phyloP scores from a whole-genome alignment of 805 yeast species.

The Pichia insulana region DNA sequence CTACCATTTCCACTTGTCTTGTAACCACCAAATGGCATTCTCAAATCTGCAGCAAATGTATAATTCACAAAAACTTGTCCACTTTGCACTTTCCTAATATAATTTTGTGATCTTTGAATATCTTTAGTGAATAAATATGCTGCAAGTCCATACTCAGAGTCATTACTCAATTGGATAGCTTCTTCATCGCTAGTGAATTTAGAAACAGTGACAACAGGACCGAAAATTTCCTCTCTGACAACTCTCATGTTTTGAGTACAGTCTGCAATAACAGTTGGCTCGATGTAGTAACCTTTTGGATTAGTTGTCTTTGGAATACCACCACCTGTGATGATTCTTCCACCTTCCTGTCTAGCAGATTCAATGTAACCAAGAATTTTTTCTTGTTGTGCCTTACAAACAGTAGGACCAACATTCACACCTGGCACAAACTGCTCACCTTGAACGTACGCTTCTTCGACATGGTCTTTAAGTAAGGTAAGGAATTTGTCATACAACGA shows the following conservation, averaged over 20 bases:
- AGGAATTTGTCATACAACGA: conserved; percentile 71
- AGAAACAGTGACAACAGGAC: conserved; percentile 82
- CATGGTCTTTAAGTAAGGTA: conserved; percentile 45
- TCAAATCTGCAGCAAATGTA: conserved; percentile 78
- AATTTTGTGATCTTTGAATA: conserved; percentile 66
- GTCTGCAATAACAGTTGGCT: conserved; percentile 69
- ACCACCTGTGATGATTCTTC: conserved; percentile 67
- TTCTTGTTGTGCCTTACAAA: conserved; percentile 69
- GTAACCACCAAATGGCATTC: conserved; percentile 90
- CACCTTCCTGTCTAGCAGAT: conserved; percentile 77
- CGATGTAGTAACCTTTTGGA: conserved; percentile 55
- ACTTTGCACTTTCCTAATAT: conserved; percentile 65
- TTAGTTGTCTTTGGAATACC: conserved; percentile 25
- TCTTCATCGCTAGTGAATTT: conserved; percentile 81
- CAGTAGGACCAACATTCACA: conserved; percentile 87
- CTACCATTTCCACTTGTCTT: conserved; percentile 89
- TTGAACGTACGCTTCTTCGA: conserved; percentile 44
- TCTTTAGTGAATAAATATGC: conserved; percentile 83
- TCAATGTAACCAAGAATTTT: conserved; percentile 72
- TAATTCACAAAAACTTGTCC: conserved; percentile 93
- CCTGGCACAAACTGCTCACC: conserved; percentile 81
- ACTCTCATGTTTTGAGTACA: conserved; percentile 60
- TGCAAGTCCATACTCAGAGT: conserved; percentile 76
- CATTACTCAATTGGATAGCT: conserved; percentile 69
- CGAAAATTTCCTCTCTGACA: conserved; percentile 76